phyloP scores from a whole-genome alignment of 1,139 yeast species.

The Hemisphaericaspora subhashii region DNA sequence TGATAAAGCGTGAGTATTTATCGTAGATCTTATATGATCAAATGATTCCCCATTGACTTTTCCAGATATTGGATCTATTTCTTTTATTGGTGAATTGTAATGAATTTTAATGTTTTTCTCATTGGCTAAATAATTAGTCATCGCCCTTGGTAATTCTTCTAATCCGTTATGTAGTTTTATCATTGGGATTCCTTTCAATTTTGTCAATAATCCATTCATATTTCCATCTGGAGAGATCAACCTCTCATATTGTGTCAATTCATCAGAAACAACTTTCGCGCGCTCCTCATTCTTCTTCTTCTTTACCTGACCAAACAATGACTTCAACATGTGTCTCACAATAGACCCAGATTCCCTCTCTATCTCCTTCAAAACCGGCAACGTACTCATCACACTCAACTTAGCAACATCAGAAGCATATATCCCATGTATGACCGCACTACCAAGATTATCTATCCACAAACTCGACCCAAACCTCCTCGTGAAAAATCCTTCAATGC shows the following conservation, averaged over 20 bases:
- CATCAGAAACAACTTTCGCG: conserved; percentile 15
- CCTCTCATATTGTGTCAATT: conserved; percentile 29
- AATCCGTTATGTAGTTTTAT: conserved; percentile 54
- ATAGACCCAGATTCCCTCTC: conserved; percentile 67
- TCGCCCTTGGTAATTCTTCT: conserved; percentile 47
- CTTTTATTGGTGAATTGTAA: conserved; percentile 21
- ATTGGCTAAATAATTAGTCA: conserved; percentile 35
- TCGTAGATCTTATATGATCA: conserved; percentile 60
- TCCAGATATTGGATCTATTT: conserved; percentile 21
- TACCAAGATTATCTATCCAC: conserved; percentile 63
- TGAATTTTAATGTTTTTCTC: conserved; percentile 43
- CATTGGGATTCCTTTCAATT: conserved; percentile 51
- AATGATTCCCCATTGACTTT: conserved; percentile 21
- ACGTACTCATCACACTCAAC: conserved; percentile 63
- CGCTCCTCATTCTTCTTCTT: conserved; percentile 9
- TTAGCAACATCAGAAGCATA: conserved; percentile 81
- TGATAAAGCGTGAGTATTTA: conserved; percentile 40
- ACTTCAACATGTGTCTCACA: conserved; percentile 31
- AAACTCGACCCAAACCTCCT: conserved; percentile 65
- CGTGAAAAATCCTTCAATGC: conserved; percentile 62
- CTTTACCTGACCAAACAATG: conserved; percentile 8
- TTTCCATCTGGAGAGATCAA: conserved; percentile 38
- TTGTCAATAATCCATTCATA: conserved; percentile 31
- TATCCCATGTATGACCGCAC: conserved; percentile 86
- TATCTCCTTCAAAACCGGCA: conserved; percentile 51